phyloP scores from a whole-genome alignment of 2,329 filamentous ascomycete genomes.

The Aureobasidium subglaciale region DNA sequence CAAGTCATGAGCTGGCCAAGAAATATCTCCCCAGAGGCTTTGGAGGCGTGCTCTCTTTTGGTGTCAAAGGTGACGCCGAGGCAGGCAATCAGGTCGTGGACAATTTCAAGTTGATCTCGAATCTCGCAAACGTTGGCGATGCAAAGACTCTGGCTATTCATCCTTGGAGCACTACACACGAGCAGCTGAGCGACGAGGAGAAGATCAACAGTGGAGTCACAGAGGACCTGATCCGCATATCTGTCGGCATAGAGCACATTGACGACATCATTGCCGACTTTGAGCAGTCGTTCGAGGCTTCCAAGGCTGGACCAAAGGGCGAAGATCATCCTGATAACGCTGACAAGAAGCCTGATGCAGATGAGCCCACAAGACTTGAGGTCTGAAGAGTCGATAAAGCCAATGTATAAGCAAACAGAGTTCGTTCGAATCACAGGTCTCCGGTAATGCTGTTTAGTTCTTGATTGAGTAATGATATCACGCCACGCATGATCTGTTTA shows the following conservation, averaged over 20 bases:
- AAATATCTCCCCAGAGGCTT: conserved; percentile 79
- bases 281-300: conserved; percentile 70
- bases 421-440: too few species aligned
- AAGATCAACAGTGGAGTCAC: conserved; percentile 74
- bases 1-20: conserved; percentile 72
- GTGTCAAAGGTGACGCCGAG: conserved; percentile 79
- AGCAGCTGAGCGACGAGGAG: conserved; percentile 81
- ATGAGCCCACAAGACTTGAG: conserved; percentile 21
- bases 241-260: conserved; percentile 91
- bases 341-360: conserved; percentile 24
- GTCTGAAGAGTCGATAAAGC: not conserved
- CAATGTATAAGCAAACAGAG: not conserved
- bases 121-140: conserved; percentile 93
- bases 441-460: too few species aligned
- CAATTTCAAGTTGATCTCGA: conserved; percentile 89
- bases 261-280: conserved; percentile 97
- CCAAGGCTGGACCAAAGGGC: conserved; percentile 23
- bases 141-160: conserved; percentile 93
- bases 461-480: too few species aligned
- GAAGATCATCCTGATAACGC: conserved; percentile 31
- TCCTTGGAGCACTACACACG: conserved; percentile 91
- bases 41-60: conserved; percentile 87
- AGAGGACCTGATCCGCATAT: conserved; percentile 88
- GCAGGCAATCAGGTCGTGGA: conserved; percentile 86
- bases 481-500: too few species aligned